phyloP scores from a whole-genome alignment of 2,329 filamentous ascomycete genomes.

The Hortaea sp. region DNA sequence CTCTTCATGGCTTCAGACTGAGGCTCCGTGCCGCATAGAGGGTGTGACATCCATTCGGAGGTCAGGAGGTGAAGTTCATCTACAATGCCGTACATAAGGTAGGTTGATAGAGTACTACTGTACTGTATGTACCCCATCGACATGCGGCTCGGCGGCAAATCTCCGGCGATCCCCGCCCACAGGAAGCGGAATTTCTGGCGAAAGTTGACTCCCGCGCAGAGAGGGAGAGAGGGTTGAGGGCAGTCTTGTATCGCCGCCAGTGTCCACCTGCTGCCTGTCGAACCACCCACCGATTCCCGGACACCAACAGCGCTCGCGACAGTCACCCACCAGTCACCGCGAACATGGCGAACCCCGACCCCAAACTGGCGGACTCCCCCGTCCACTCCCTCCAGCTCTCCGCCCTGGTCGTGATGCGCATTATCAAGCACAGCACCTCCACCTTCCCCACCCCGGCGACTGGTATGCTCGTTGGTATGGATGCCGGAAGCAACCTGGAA shows the following conservation, averaged over 20 bases:
- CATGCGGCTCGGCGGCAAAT: not conserved
- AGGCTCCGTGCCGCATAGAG: too few relatives aligned
- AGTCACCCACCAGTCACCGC: not conserved
- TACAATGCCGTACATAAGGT: too few relatives aligned
- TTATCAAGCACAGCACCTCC: conserved; percentile 88
- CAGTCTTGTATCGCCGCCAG: too few relatives aligned
- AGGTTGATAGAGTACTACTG: too few relatives aligned
- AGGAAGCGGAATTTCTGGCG: not conserved
- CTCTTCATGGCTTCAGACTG: too few relatives aligned
- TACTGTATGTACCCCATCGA: not conserved
- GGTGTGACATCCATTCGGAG: too few relatives aligned
- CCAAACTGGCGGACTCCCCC: conserved; percentile 38
- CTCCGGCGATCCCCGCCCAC: not conserved
- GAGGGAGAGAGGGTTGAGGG: too few relatives aligned
- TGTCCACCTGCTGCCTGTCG: too few relatives aligned
- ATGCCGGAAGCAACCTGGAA: conserved; percentile 69
- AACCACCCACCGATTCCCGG: too few relatives aligned
- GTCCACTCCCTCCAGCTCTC: conserved; percentile 73
- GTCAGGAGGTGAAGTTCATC: too few relatives aligned
- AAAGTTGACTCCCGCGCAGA: not conserved
- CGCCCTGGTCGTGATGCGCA: conserved; percentile 94
- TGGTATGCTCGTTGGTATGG: conserved; percentile 88
- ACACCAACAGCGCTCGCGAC: too few relatives aligned
- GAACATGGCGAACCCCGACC: not conserved
- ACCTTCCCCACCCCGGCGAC: conserved; percentile 83